Conservation (phyloP, 176 grass and related monocot genomes). For the Zea luxurians region DNA sequence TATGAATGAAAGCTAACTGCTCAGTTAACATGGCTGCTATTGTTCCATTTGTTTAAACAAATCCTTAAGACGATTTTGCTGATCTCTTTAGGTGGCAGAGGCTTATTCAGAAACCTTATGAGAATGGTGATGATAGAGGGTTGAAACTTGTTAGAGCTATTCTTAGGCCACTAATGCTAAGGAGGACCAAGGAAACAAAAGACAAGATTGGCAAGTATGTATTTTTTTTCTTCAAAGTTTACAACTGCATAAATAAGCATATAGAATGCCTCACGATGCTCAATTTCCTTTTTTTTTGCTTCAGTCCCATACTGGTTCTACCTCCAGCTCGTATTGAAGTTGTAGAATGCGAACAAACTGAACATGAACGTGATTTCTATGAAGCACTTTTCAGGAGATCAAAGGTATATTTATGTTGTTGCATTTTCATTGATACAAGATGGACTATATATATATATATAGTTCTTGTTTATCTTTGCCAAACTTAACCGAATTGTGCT, state of each 20-base stretch:
- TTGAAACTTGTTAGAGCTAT: slow-evolving; percentile 87
- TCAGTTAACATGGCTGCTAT: slow-evolving; percentile 23
- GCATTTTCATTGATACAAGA: neutral
- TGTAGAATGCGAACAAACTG: slow-evolving; percentile 75
- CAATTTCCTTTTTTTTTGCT: slow-evolving; percentile 23
- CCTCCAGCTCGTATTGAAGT: slow-evolving; percentile 61
- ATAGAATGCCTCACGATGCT: neutral
- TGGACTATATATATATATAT: neutral
- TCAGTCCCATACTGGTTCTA: slow-evolving; percentile 90
- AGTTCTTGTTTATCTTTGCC: neutral
- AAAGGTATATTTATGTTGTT: slow-evolving; percentile 51
- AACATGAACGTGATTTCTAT: slow-evolving; percentile 79
- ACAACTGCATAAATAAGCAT: neutral
- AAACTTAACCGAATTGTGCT: neutral
- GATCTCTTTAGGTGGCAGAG: slow-evolving; percentile 66
- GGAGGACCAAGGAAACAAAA: slow-evolving; percentile 92
- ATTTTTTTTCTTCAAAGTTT: neutral
- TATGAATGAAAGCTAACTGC: slow-evolving; percentile 31
- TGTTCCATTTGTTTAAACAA: neutral
- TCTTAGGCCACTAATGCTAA: slow-evolving; percentile 80
- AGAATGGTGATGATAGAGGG: slow-evolving; percentile 74
- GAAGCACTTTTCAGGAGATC: slow-evolving; percentile 82
- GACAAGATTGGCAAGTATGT: slow-evolving; percentile 82
- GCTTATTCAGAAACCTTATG: slow-evolving; percentile 83
- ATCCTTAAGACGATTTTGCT: slow-evolving; percentile 9